These are phyloP conservation scores for Rhizopogon rudus DNA, from an alignment of 768 basidiomycete species.

Conservation along the genomic window DNA sequence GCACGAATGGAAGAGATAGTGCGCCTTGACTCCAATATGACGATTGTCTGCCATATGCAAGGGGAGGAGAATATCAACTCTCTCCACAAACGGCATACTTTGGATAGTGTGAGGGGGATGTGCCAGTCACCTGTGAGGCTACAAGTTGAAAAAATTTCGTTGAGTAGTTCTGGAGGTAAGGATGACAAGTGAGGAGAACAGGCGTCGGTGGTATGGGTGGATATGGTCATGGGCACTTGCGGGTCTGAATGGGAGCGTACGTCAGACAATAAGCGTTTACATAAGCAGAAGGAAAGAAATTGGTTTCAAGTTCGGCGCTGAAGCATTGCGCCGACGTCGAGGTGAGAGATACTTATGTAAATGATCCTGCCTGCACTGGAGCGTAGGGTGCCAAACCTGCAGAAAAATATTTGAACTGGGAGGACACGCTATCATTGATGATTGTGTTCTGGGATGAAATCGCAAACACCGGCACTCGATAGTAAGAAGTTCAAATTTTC, in stretches of 20 bases:
- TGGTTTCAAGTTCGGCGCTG: too few relatives aligned
- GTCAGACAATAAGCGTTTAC: background rate
- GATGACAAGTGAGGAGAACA: slow-evolving; percentile 12
- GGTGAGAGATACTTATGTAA: background rate
- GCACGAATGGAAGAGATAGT: slow-evolving; percentile 33
- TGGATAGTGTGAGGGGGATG: slow-evolving; percentile 42
- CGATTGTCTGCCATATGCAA: slow-evolving; percentile 54
- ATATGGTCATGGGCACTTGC: background rate
- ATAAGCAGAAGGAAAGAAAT: background rate
- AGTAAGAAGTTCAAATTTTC: background rate
- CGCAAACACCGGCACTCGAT: background rate
- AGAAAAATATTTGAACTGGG: background rate
- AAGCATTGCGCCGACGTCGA: too few relatives aligned
- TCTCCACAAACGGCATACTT: slow-evolving; percentile 59
- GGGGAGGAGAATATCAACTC: slow-evolving; percentile 50
- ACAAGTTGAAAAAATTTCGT: slow-evolving; percentile 50
- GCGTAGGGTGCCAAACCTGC: background rate
- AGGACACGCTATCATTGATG: background rate
- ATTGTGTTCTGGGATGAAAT: too few relatives aligned
- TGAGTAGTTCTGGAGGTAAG: slow-evolving; percentile 59
- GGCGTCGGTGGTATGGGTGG: background rate
- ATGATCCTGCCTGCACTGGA: background rate
- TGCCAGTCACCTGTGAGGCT: slow-evolving; percentile 40
- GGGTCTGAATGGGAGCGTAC: too few relatives aligned
- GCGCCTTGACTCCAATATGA: slow-evolving; percentile 39